Evolutionary conservation across 2,329 filamentous ascomycete species (phyloP).

Genomic region (Mycocentrospora acerina): DNA sequence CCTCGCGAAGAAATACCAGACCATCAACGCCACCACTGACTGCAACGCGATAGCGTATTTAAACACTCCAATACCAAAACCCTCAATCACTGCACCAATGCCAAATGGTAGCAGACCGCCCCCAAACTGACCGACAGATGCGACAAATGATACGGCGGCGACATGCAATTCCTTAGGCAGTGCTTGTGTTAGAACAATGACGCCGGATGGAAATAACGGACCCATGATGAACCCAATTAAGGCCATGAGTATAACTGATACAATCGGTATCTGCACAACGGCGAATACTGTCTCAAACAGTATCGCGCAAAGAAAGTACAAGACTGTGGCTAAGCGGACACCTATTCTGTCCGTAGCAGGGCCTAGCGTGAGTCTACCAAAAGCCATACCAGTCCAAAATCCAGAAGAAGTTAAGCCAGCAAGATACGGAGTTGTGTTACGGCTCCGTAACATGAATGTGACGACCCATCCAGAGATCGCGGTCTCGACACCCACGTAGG

Average conservation of each 20-base stretch:
- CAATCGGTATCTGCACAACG: slow-evolving; percentile 11
- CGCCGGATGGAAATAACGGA: slow-evolving; percentile 47
- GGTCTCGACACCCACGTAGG: slow-evolving; percentile 49
- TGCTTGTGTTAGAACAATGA: slow-evolving; percentile 42
- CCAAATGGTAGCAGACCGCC: slow-evolving; percentile 48
- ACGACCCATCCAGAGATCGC: slow-evolving; percentile 52
- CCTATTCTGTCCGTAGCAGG: slow-evolving; percentile 30
- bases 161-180: slow-evolving; percentile 47
- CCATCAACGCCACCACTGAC: slow-evolving; percentile 18
- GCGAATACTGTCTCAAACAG: slow-evolving; percentile 24
- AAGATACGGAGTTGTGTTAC: slow-evolving; percentile 39
- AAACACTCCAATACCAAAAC: slow-evolving; percentile 44
- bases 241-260: slow-evolving; percentile 36
- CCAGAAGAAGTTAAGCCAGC: slow-evolving; percentile 47
- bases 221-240: slow-evolving; percentile 45
- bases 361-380: slow-evolving; percentile 38
- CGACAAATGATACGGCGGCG: slow-evolving; percentile 47
- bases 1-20: slow-evolving; percentile 26
- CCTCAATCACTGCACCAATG: slow-evolving; percentile 46
- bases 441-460: slow-evolving; percentile 48
- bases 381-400: slow-evolving; percentile 50
- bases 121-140: slow-evolving; percentile 49
- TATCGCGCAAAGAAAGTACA: slow-evolving; percentile 27
- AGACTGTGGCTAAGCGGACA: slow-evolving; percentile 24
- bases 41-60: slow-evolving; percentile 31